Evolutionary conservation across 495 filamentous ascomycete genomes (phyloP).

Genomic region (Tuber calosporum): DNA sequence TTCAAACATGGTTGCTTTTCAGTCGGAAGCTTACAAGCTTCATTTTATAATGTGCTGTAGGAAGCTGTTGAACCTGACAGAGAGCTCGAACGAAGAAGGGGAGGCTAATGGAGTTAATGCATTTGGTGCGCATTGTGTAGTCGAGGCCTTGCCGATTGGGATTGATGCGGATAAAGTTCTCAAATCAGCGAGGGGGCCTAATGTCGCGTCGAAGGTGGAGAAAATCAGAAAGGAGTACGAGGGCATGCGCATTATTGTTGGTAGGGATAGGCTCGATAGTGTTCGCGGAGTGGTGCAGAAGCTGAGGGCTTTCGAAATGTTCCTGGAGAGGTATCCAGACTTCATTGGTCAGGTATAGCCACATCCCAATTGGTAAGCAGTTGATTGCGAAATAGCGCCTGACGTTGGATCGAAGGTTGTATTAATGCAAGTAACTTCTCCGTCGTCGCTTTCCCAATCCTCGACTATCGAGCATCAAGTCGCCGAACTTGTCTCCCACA

Average conservation of each 20-base stretch:
- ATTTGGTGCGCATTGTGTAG: slow-evolving; percentile 76
- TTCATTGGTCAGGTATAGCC: slow-evolving; percentile 67
- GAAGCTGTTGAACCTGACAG: slow-evolving; percentile 75
- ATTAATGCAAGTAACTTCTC: slow-evolving; percentile 86
- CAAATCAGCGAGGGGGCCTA: slow-evolving; percentile 59
- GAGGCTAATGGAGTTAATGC: slow-evolving; percentile 73
- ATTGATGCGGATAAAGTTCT: slow-evolving; percentile 68
- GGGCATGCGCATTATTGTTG: slow-evolving; percentile 85
- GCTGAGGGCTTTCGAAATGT: slow-evolving; percentile 82
- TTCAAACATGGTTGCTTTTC: slow-evolving; percentile 85
- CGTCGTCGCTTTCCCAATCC: slow-evolving; percentile 65
- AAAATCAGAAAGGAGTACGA: slow-evolving; percentile 64
- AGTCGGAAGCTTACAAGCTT: slow-evolving; percentile 83
- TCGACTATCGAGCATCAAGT: slow-evolving; percentile 76
- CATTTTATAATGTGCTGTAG: slow-evolving; percentile 92
- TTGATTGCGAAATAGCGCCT: slow-evolving; percentile 8
- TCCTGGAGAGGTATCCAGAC: slow-evolving; percentile 77
- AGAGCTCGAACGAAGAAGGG: slow-evolving; percentile 44
- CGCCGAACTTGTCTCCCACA: slow-evolving; percentile 76
- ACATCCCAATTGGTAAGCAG: neutral
- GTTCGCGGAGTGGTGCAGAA: slow-evolving; percentile 88
- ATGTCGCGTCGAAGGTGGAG: slow-evolving; percentile 59
- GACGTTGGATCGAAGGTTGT: slow-evolving; percentile 50
- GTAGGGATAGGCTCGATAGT: slow-evolving; percentile 83
- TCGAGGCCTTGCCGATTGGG: slow-evolving; percentile 86